Evolutionary conservation across 2,329 filamentous ascomycete species (phyloP).

Genomic region (Xylaria sp.): DNA sequence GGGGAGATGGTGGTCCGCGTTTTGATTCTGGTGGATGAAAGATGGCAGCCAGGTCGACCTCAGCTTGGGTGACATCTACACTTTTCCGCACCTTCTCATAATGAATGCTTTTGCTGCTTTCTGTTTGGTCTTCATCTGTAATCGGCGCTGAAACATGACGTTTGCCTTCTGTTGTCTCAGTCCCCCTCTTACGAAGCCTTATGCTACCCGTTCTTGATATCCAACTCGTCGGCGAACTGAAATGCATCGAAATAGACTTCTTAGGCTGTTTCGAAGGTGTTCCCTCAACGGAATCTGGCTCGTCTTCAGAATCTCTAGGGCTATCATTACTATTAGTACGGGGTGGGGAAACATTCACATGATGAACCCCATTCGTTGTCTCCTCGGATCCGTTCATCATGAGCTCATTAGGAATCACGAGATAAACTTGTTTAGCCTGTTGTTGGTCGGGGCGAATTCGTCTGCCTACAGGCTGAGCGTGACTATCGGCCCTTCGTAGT

Average conservation of each 20-base stretch:
- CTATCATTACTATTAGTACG: conserved; percentile 39
- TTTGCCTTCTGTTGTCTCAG: conserved; percentile 55
- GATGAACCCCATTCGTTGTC: conserved; percentile 11
- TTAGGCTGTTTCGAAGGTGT: conserved; percentile 58
- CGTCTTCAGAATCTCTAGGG: conserved; percentile 43
- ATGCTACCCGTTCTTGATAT: conserved; percentile 66
- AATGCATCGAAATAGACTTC: conserved; percentile 69
- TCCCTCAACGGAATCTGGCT: conserved; percentile 49
- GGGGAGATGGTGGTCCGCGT: conserved; percentile 64
- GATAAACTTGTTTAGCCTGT: conserved; percentile 50
- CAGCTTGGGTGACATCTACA: conserved; percentile 45
- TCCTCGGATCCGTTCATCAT: conserved; percentile 33
- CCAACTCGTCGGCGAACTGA: conserved; percentile 66
- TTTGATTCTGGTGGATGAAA: conserved; percentile 50
- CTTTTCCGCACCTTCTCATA: conserved; percentile 45
- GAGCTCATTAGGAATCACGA: conserved; percentile 51
- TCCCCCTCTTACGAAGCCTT: conserved; percentile 63
- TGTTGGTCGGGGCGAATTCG: conserved; percentile 50
- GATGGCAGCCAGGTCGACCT: conserved; percentile 48
- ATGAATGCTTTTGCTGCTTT: conserved; percentile 42
- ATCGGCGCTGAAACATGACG: conserved; percentile 66
- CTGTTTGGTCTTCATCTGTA: conserved; percentile 40
- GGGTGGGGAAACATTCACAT: conserved; percentile 10
- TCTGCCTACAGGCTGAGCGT: conserved; percentile 42
- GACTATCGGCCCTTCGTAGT: conserved; percentile 45